Conservation (phyloP, 768 basidiomycete genomes). For the Antrodiella citrinella region DNA sequence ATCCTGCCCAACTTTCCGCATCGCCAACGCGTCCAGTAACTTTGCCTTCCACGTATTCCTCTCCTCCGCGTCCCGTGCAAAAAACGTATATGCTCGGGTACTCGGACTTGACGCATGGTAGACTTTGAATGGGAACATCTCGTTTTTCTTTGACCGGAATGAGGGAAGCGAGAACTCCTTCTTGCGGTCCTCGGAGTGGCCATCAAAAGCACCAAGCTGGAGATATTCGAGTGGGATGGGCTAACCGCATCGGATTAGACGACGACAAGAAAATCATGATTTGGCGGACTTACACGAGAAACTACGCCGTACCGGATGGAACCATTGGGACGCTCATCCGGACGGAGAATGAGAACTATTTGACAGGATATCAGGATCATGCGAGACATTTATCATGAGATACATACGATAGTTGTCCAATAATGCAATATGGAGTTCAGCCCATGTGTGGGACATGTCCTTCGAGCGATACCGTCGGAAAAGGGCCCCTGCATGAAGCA, state of each 20-base stretch:
- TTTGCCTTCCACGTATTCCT: constrained; percentile 57
- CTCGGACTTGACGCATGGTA: constrained; percentile 56
- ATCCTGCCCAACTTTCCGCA: constrained; percentile 60
- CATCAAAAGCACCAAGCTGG: constrained; percentile 58
- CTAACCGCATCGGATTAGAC: constrained; percentile 27
- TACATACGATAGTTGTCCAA: constrained; percentile 71
- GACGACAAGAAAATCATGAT: background rate
- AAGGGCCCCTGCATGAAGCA: constrained; percentile 61
- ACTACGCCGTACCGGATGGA: constrained; percentile 43
- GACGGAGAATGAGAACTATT: constrained; percentile 56
- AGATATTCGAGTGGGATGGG: constrained; percentile 76
- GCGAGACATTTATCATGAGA: background rate
- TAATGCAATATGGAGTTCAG: constrained; percentile 54
- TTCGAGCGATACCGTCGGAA: constrained; percentile 43
- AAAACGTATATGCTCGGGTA: constrained; percentile 64
- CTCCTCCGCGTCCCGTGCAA: constrained; percentile 46
- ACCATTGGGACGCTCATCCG: constrained; percentile 46
- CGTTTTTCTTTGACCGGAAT: constrained; percentile 36
- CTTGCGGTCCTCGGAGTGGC: constrained; percentile 51
- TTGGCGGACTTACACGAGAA: constrained; percentile 47
- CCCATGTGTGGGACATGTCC: constrained; percentile 68
- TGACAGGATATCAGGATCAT: background rate
- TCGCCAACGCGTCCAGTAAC: constrained; percentile 53
- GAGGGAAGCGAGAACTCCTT: constrained; percentile 41
- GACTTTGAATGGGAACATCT: constrained; percentile 71